Percentiles rank a stretch among this genome's conserved stretches.
These are phyloP conservation scores for Alternaria consortialis DNA, from an alignment of 2,329 filamentous ascomycete species.

Conservation along the genomic window DNA sequence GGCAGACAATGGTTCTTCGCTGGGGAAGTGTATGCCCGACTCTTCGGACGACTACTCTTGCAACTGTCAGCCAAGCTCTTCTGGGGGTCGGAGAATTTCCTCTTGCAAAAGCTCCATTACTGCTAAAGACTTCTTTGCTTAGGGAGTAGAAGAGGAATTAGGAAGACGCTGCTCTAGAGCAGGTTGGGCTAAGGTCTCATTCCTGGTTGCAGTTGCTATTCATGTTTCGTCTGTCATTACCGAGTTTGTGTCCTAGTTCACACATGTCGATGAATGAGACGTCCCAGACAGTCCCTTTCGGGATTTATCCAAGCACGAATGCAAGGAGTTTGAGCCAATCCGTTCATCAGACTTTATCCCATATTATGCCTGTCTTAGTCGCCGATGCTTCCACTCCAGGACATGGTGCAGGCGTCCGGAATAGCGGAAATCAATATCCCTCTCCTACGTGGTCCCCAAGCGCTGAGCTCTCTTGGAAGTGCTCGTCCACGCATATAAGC, in stretches of 20 bases:
- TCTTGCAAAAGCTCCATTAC: neutral
- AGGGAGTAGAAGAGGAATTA: too few relatives aligned
- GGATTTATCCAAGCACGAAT: too few relatives aligned
- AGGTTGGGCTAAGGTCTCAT: neutral
- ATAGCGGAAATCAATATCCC: neutral
- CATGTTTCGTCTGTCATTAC: too few relatives aligned
- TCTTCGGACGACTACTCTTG: neutral
- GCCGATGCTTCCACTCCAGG: too few relatives aligned
- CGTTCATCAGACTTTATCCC: too few relatives aligned
- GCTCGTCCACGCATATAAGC: conserved; percentile 1
- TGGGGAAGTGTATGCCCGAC: neutral
- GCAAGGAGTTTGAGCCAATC: too few relatives aligned
- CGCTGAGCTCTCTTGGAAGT: neutral
- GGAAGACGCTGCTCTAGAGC: too few relatives aligned
- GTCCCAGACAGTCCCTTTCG: too few relatives aligned
- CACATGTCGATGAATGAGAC: too few relatives aligned
- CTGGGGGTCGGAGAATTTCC: neutral
- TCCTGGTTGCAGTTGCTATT: too few relatives aligned
- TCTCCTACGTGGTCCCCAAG: neutral
- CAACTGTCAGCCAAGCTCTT: neutral
- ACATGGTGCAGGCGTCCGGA: neutral
- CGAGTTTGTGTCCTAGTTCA: too few relatives aligned
- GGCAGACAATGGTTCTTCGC: neutral
- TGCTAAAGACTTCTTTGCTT: neutral
- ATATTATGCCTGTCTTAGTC: too few relatives aligned